A percentile compares a stretch with the other conserved stretches of the same genome.
These are phyloP conservation scores for Austropuccinia psidii DNA, from an alignment of 1,284 basidiomycete species.

Conservation along the genomic window DNA sequence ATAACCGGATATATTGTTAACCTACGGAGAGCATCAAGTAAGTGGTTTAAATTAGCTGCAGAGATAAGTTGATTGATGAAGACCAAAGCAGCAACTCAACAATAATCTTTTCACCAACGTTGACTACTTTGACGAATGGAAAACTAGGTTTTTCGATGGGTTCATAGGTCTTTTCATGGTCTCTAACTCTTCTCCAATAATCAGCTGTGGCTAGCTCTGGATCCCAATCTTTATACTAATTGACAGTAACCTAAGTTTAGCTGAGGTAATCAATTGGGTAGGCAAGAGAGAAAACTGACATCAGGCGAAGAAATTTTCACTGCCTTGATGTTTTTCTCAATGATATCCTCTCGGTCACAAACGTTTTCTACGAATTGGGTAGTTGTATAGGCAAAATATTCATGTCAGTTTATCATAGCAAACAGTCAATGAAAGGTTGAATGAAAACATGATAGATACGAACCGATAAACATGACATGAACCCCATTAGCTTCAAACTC, in stretches of 20 bases:
- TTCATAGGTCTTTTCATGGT: slow-evolving; percentile 81
- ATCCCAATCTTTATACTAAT: slow-evolving; percentile 82
- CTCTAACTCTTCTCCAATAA: slow-evolving; percentile 79
- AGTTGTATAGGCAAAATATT: no score
- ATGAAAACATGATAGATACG: slow-evolving; percentile 42
- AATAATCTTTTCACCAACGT: slow-evolving; percentile 51
- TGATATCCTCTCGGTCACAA: slow-evolving; percentile 65
- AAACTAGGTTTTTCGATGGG: slow-evolving; percentile 63
- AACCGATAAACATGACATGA: slow-evolving; percentile 87
- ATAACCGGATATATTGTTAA: slow-evolving; percentile 74
- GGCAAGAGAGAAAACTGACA: slow-evolving; percentile 53
- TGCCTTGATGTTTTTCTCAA: slow-evolving; percentile 85
- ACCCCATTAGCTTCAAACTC: slow-evolving; percentile 70
- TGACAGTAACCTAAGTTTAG: not conserved
- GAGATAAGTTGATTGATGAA: not conserved
- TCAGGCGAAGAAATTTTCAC: slow-evolving; percentile 98
- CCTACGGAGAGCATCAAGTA: slow-evolving; percentile 5
- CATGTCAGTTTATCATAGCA: not conserved
- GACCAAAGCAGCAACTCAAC: slow-evolving; percentile 54
- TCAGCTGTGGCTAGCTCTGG: slow-evolving; percentile 82
- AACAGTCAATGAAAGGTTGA: not conserved
- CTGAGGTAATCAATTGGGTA: not conserved
- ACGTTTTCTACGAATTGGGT: slow-evolving; percentile 49
- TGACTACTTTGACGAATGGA: slow-evolving; percentile 92
- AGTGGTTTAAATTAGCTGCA: not conserved